A percentile compares a stretch with the other conserved stretches of the same genome.
These are phyloP conservation scores for Penicillium oxalicum DNA, from an alignment of 2,329 filamentous ascomycete genomes.

Conservation along the genomic window DNA sequence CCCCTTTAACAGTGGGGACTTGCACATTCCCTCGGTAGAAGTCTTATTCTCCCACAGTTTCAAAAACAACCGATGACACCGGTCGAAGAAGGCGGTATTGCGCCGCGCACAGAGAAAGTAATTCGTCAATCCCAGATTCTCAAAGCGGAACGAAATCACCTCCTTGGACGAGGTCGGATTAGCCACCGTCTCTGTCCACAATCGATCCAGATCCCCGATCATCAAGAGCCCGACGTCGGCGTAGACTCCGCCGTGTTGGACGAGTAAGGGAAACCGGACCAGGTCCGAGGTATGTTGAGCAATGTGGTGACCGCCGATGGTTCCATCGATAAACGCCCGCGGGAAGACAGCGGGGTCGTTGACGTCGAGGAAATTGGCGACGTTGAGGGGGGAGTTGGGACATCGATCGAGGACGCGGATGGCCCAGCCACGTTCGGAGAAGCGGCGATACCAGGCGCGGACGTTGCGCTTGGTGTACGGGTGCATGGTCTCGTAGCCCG, in stretches of 20 bases:
- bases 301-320: conserved; percentile 46
- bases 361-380: conserved; percentile 47
- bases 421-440: conserved; percentile 48
- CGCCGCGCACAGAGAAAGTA: conserved; percentile 7
- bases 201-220: conserved; percentile 51
- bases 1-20: conserved; percentile 36
- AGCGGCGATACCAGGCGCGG: conserved; percentile 50
- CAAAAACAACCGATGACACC: conserved; percentile 47
- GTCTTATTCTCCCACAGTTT: conserved; percentile 48
- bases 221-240: conserved; percentile 53
- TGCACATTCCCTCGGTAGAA: conserved; percentile 48
- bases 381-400: conserved; percentile 43
- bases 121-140: conserved; percentile 17
- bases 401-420: conserved; percentile 48
- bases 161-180: conserved; percentile 44
- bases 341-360: conserved; percentile 44
- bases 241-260: conserved; percentile 54
- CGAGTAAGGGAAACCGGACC: conserved; percentile 52
- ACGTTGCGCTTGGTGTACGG: conserved; percentile 50
- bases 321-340: conserved; percentile 46
- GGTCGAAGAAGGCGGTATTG: conserved; percentile 43
- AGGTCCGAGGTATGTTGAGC: conserved; percentile 54
- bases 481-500: conserved; percentile 46
- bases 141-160: conserved; percentile 44
- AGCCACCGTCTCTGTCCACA: conserved; percentile 49